Percentiles rank a stretch among this genome's conserved stretches.
Evolutionary conservation across 352 stramenopile genomes (phyloP).

Genomic region (Phytophthora fragariaefolia): DNA sequence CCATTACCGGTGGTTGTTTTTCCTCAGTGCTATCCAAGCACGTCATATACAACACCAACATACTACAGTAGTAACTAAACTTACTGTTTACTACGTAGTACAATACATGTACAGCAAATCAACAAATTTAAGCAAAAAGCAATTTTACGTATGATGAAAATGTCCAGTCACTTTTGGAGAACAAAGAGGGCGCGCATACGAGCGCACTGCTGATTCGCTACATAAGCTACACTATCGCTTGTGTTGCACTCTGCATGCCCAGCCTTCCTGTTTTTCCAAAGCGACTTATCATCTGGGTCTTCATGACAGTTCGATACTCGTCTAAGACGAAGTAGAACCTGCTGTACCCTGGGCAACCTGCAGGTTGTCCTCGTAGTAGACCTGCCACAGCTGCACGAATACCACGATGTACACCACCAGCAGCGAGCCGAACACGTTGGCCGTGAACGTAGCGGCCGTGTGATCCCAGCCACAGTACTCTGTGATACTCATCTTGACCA

Average conservation of each 20-base stretch:
- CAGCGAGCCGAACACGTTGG: conserved; percentile 86
- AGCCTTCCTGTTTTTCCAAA: conserved; percentile 5
- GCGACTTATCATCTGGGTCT: conserved; percentile 16
- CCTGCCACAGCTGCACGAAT: conserved; percentile 90
- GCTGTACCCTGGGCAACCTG: conserved; percentile 56
- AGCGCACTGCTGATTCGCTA: conserved; percentile 39
- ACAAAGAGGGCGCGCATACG: conserved; percentile 15
- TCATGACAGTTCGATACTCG: conserved; percentile 27
- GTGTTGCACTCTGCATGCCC: conserved; percentile 27
- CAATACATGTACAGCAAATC: no score
- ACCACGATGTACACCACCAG: conserved; percentile 86
- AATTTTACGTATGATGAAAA: conserved; percentile 52
- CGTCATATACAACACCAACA: no score
- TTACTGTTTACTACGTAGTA: background rate
- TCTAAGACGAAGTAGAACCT: conserved; percentile 35
- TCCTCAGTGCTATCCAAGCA: no score
- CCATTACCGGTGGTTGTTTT: no score
- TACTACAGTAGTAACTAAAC: no score
- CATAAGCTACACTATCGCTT: conserved; percentile 48
- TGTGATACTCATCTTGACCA: conserved; percentile 93
- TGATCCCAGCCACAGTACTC: conserved; percentile 92
- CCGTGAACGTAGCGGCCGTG: conserved; percentile 82
- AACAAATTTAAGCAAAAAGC: conserved; percentile 29
- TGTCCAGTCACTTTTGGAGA: conserved; percentile 34
- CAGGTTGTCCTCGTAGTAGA: conserved; percentile 84